Base-by-base conservation (phyloP, 306 rosid species). In the Quercus glauca region DNA sequence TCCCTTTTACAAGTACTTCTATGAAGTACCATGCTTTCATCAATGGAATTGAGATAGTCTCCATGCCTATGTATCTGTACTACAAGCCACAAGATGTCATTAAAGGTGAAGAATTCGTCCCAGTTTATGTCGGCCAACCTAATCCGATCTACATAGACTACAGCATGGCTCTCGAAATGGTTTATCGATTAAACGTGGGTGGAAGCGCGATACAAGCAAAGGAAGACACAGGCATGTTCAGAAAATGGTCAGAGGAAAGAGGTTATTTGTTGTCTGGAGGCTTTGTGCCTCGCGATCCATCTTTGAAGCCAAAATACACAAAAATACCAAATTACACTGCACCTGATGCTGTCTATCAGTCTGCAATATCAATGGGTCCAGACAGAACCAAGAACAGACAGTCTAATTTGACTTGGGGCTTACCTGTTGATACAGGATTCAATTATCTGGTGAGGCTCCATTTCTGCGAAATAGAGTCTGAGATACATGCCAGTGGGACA, bases 391-490 rank as follows among this genome's bases (percentile, higher is more conserved):
- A 76, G 69, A 84, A 76, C 69, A 56, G 49, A 31, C 57, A 56
- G 35, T 79, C 5, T 70, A 84, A 87, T n/a, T 64, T 25, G 3
- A 81, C 88, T 0, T 89, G 88, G 91, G 10, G 71, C 55, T 89
- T 89, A 3, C 21, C 73, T 0, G 71, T 89, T 7, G 91, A 89
- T 75, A 33, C 85, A 14, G 88, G 89, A 18, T 89, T 86, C 81
- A 9, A 4, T 0, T 85, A 81, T 69, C 81, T 89, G 0, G 67
- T 89, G 3, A 89, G 93, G 86, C 89, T 89, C 6, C 65, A 59
- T 59, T 59, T 59, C 31, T 59, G 31, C 31, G 65, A 59, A 59
- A 59, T 59, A 9, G 6, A 2, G 17, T 0, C 17, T 0, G 5
- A 9, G 23, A 21, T 21, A 59, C 11, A 13, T 8, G 1, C 2